These are phyloP conservation scores for Aureobasidium vineae DNA, from an alignment of 2,329 filamentous ascomycete genomes.

Conservation along the genomic window DNA sequence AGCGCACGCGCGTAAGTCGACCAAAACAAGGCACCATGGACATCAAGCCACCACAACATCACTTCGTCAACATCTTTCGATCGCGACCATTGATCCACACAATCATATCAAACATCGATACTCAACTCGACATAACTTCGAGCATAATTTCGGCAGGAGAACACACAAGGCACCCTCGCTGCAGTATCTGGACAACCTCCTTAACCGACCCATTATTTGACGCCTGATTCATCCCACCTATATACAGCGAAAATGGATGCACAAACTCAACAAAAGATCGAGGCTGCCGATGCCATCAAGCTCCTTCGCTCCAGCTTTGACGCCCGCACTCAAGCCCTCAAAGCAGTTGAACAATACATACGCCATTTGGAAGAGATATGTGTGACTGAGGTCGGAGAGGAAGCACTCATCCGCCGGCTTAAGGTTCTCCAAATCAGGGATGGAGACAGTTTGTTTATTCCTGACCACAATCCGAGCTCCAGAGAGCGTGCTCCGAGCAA, in stretches of 20 bases:
- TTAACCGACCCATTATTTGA: no score
- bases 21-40: not conserved
- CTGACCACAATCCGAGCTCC: not conserved
- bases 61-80: no score
- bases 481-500: not conserved
- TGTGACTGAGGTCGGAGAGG: not conserved
- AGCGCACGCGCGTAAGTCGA: not conserved
- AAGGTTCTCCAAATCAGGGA: not conserved
- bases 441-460: not conserved
- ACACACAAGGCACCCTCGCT: not conserved
- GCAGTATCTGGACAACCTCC: not conserved
- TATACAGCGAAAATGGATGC: not conserved
- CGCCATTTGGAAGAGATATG: not conserved
- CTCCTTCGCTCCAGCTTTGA: not conserved
- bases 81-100: no score
- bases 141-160: not conserved
- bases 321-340: not conserved
- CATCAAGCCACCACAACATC: not conserved
- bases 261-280: not conserved
- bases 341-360: not conserved
- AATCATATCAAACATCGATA: no score
- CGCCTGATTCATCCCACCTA: not conserved
- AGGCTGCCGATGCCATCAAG: not conserved
- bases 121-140: no score
- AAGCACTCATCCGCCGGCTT: not conserved